These are phyloP conservation scores for Hygrocybe punicea DNA, from an alignment of 768 basidiomycete genomes.

Conservation along the genomic window DNA sequence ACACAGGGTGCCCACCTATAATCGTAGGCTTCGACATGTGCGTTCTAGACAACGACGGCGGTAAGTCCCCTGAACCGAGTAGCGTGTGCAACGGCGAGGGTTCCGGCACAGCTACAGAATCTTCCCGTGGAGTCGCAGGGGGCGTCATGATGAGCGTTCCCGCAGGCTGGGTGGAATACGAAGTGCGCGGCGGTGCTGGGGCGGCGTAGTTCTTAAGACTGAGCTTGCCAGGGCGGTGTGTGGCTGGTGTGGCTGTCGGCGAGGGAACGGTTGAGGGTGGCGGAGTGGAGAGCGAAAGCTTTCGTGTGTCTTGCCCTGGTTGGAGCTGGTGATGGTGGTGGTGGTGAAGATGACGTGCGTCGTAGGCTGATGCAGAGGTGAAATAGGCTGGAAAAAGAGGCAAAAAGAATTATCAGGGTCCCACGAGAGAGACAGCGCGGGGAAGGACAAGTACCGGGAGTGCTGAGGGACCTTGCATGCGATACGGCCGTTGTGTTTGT, in stretches of 20 bases:
- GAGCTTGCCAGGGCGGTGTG: conserved; percentile 34
- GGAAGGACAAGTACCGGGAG: conserved; percentile 6
- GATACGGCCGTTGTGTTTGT: conserved; percentile 8
- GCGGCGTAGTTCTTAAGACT: conserved; percentile 52
- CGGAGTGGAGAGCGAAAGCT: neutral
- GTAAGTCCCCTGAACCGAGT: neutral
- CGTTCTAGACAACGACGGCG: neutral
- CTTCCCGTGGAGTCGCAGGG: neutral
- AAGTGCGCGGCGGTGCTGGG: conserved; percentile 33
- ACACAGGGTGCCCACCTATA: conserved; percentile 1
- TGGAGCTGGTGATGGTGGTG: too few relatives aligned
- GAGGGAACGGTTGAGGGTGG: too few relatives aligned
- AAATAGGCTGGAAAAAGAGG: too few relatives aligned
- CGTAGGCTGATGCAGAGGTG: too few relatives aligned
- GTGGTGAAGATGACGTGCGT: too few relatives aligned
- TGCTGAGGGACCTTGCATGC: neutral
- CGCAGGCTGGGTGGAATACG: conserved; percentile 15
- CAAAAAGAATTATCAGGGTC: too few relatives aligned
- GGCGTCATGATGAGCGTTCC: neutral
- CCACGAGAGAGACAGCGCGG: neutral
- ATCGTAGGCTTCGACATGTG: neutral
- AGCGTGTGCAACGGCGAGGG: neutral
- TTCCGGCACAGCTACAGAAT: neutral
- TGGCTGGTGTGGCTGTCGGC: neutral
- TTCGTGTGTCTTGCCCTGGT: too few relatives aligned